A percentile compares a stretch with the other conserved stretches of the same genome.
These are phyloP conservation scores for Sarcomyxa edulis DNA, from an alignment of 768 basidiomycete species.

Conservation along the genomic window DNA sequence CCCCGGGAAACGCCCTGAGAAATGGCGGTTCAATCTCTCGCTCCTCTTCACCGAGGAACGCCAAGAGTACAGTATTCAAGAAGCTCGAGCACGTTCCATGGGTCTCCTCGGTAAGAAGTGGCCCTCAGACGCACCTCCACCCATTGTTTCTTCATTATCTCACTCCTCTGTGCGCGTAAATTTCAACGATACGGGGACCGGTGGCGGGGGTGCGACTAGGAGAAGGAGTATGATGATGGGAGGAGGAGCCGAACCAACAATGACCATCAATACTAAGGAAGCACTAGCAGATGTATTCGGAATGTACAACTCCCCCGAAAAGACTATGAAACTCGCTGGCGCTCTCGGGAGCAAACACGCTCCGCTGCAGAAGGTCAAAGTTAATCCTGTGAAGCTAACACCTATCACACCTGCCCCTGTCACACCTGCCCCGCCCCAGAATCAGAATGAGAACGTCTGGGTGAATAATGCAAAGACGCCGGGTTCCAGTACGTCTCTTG, in stretches of 20 bases:
- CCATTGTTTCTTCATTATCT: slow-evolving; percentile 18
- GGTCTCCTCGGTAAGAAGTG: slow-evolving; percentile 84
- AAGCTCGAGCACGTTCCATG: slow-evolving; percentile 76
- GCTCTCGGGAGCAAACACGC: slow-evolving; percentile 67
- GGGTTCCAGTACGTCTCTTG: slow-evolving; percentile 4
- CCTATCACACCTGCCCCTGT: slow-evolving; percentile 25
- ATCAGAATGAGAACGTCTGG: slow-evolving; percentile 38
- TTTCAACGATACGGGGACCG: slow-evolving; percentile 64
- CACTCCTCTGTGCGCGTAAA: slow-evolving; percentile 32
- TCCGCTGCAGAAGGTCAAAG: slow-evolving; percentile 62
- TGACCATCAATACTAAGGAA: slow-evolving; percentile 96
- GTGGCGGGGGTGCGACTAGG: too few species aligned
- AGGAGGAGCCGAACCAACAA: slow-evolving; percentile 63
- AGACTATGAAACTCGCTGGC: slow-evolving; percentile 48
- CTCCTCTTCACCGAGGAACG: slow-evolving; percentile 72
- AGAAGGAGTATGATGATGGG: slow-evolving; percentile 41
- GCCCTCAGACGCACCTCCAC: slow-evolving; percentile 60
- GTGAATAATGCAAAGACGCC: slow-evolving; percentile 34
- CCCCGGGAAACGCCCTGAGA: slow-evolving; percentile 69
- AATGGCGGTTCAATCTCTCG: slow-evolving; percentile 60
- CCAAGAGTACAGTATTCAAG: slow-evolving; percentile 81
- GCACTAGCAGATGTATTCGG: slow-evolving; percentile 92
- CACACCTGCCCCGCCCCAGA: slow-evolving; percentile 12
- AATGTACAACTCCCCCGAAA: slow-evolving; percentile 93
- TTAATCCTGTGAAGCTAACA: too few species aligned